phyloP scores from a whole-genome alignment of 2,329 filamentous ascomycete genomes.

The Emericellopsis cladophorae region DNA sequence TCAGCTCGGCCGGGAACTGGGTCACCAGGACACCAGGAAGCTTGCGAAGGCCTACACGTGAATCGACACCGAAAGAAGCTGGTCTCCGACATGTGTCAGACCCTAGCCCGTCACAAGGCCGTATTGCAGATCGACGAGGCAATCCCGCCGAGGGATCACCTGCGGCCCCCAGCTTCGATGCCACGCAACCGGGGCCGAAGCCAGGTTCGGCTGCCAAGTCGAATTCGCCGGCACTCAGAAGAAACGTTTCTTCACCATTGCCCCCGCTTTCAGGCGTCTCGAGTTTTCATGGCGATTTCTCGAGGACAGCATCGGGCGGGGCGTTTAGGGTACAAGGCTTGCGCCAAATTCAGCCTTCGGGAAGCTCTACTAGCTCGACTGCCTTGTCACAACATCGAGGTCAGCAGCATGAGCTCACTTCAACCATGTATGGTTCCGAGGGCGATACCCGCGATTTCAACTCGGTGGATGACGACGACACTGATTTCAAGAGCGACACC shows the following conservation, averaged over 20 bases:
- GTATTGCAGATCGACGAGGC: slow-evolving; percentile 13
- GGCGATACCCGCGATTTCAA: slow-evolving; percentile 49
- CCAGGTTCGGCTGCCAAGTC: slow-evolving; percentile 7
- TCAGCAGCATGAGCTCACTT: slow-evolving; percentile 22
- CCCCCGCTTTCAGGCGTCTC: slow-evolving; percentile 40
- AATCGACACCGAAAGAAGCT: slow-evolving; percentile 24
- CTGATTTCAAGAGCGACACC: slow-evolving; percentile 67
- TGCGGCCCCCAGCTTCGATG: slow-evolving; percentile 8
- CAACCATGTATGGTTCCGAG: slow-evolving; percentile 58
- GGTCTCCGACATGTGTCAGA: slow-evolving; percentile 42
- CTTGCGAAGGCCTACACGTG: slow-evolving; percentile 41
- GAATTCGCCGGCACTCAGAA: slow-evolving; percentile 16
- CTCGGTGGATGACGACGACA: slow-evolving; percentile 66
- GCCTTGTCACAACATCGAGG: slow-evolving; percentile 24
- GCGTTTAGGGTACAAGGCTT: slow-evolving; percentile 14
- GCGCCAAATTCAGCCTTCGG: slow-evolving; percentile 28
- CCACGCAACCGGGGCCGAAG: slow-evolving; percentile 7
- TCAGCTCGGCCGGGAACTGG: slow-evolving; percentile 43
- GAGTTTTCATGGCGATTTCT: slow-evolving; percentile 40
- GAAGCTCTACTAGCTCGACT: slow-evolving; percentile 27
- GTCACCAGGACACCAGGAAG: slow-evolving; percentile 41
- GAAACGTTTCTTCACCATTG: slow-evolving; percentile 41
- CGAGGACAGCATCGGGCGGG: slow-evolving; percentile 29
- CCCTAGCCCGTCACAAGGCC: slow-evolving; percentile 23
- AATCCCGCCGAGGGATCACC: slow-evolving; percentile 12